Evolutionary conservation across 306 rosid genomes (phyloP).

Genomic region (Quercus engelmannii): DNA sequence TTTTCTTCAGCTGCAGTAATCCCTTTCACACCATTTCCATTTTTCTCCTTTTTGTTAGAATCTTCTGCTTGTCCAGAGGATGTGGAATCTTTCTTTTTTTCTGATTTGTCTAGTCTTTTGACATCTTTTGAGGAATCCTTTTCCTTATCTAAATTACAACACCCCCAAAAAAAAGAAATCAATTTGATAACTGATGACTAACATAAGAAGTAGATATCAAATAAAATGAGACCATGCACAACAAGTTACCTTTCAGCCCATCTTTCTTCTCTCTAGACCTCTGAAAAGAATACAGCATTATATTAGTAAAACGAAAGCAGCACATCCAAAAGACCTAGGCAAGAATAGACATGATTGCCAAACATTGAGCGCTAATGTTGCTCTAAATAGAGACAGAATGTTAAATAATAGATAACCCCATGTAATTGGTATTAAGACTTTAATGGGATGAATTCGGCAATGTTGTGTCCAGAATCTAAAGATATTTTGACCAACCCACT

Average conservation of each 20-base stretch:
- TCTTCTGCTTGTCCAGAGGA: constrained; percentile 44
- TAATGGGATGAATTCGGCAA: neutral
- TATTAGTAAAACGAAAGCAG: neutral
- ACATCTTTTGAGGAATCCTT: constrained; percentile 21
- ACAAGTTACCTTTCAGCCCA: constrained; percentile 33
- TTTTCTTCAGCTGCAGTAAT: constrained; percentile 43
- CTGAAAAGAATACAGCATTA: constrained; percentile 24
- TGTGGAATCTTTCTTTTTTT: constrained; percentile 50
- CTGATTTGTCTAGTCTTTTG: constrained; percentile 37
- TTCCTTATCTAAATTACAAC: constrained; percentile 31
- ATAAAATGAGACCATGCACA: constrained; percentile 3
- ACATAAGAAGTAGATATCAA: neutral
- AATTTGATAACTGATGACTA: neutral
- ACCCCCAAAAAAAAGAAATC: neutral
- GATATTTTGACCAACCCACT: neutral
- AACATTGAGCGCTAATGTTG: neutral
- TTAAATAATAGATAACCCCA: neutral
- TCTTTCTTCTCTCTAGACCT: constrained; percentile 39
- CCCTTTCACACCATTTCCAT: constrained; percentile 39
- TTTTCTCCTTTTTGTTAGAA: constrained; percentile 50
- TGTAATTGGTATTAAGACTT: neutral
- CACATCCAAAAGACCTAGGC: neutral
- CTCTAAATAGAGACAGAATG: neutral
- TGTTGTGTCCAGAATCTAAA: neutral
- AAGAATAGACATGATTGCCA: neutral